A percentile compares a stretch with the other conserved stretches of the same genome.
Conservation (phyloP, 164 flowering plant species). For the Berberis vulgaris region DNA sequence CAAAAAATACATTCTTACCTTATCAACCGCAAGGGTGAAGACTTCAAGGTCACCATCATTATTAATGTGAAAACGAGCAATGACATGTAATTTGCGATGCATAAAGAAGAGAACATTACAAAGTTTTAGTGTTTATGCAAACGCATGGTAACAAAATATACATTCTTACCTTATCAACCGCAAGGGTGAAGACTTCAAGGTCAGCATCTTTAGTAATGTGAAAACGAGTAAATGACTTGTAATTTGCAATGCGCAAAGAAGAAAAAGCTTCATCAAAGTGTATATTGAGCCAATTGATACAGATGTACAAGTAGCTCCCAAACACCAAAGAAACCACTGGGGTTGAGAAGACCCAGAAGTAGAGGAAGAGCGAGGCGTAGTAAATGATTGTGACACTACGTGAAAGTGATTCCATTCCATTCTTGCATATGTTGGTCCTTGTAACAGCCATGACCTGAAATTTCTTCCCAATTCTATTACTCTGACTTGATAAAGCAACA, state of each 20-base stretch:
- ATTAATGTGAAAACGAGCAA: slow-evolving; percentile 91
- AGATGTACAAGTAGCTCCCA: slow-evolving; percentile 90
- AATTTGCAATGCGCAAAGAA: slow-evolving; percentile 93
- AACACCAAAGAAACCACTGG: slow-evolving; percentile 93
- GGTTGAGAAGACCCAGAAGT: slow-evolving; percentile 96
- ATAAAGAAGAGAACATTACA: slow-evolving; percentile 93
- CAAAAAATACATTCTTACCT: slow-evolving; percentile 35
- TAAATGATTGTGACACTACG: slow-evolving; percentile 73
- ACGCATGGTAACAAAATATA: not conserved
- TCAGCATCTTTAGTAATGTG: slow-evolving; percentile 69
- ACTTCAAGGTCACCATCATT: slow-evolving; percentile 80
- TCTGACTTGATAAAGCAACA: not conserved
- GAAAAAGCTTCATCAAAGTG: slow-evolving; percentile 99
- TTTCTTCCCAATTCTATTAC: slow-evolving; percentile 2
- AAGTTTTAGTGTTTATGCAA: too few relatives aligned
- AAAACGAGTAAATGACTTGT: slow-evolving; percentile 92
- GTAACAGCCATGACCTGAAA: slow-evolving; percentile 97
- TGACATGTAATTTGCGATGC: slow-evolving; percentile 94
- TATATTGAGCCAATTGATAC: slow-evolving; percentile 95
- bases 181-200: slow-evolving; percentile 94
- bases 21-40: slow-evolving; percentile 92
- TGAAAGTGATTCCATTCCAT: slow-evolving; percentile 76
- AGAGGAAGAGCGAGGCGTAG: slow-evolving; percentile 86
- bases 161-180: slow-evolving; percentile 77
- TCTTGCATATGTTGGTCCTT: slow-evolving; percentile 76